Evolutionary conservation across 1,284 basidiomycete species (phyloP).

Genomic region (Rhodotorula sp.): DNA sequence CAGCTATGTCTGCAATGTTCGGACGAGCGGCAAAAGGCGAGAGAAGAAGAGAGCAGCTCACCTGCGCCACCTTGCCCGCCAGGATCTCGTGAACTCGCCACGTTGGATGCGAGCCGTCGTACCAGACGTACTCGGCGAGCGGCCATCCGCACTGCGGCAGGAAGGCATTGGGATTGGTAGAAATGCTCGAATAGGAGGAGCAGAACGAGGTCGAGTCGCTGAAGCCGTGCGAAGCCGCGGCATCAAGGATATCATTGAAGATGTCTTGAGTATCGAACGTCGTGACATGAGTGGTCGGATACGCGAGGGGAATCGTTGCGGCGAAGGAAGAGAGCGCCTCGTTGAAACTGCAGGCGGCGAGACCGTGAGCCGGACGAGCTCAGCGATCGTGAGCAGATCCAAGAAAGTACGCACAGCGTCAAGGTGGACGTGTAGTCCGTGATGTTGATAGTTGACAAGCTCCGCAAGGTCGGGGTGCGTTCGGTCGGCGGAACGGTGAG

Average conservation of each 20-base stretch:
- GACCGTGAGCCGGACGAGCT: too few relatives aligned
- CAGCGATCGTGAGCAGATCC: not conserved
- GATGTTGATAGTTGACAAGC: not conserved
- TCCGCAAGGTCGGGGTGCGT: conserved; percentile 7
- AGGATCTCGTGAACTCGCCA: conserved; percentile 25
- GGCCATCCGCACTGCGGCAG: conserved; percentile 13
- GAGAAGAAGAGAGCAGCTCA: not conserved
- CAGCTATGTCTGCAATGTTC: not conserved
- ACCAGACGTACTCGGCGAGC: conserved; percentile 18
- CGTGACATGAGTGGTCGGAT: not conserved
- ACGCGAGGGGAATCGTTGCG: not conserved
- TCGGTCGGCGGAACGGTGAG: conserved; percentile 22
- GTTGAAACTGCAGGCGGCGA: conserved; percentile 13
- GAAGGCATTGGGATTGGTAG: not conserved
- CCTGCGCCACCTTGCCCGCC: conserved; percentile 7
- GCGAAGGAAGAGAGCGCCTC: not conserved
- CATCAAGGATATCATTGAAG: conserved; percentile 20
- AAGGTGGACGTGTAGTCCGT: not conserved
- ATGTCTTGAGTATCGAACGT: conserved; percentile 22
- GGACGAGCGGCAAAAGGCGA: too few relatives aligned
- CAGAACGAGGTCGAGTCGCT: conserved; percentile 11
- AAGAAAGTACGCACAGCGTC: not conserved
- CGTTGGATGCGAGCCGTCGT: conserved; percentile 10
- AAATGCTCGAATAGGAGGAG: not conserved
- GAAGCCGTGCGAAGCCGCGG: conserved; percentile 17